Conservation (phyloP, 2,329 filamentous ascomycete genomes). For the Aspergillus unguis region DNA sequence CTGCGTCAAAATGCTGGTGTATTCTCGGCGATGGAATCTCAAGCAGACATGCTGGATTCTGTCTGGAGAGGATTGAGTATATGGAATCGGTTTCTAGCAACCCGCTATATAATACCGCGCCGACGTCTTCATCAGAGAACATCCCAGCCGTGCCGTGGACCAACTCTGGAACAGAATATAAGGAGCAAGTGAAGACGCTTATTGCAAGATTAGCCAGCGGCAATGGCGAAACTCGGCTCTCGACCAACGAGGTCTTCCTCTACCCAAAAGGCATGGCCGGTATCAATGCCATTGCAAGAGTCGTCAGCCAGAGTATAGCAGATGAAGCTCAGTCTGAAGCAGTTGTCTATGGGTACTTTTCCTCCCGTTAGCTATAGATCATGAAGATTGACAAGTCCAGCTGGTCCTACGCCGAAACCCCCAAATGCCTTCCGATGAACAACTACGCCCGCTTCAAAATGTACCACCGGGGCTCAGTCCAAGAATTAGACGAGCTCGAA, state of each 20-base stretch:
- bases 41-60: neutral
- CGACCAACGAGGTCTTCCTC: neutral
- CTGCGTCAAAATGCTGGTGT: neutral
- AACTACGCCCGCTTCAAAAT: neutral
- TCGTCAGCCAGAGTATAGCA: neutral
- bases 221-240: neutral
- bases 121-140: too few species aligned
- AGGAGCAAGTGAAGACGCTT: neutral
- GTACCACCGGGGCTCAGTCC: neutral
- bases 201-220: neutral
- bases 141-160: neutral
- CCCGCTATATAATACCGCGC: neutral
- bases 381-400: neutral
- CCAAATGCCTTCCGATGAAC: neutral
- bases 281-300: neutral
- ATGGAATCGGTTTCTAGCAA: neutral
- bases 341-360: neutral
- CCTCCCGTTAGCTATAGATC: neutral
- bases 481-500: slow-evolving; percentile 1
- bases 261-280: neutral
- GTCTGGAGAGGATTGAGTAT: neutral
- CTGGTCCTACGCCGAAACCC: neutral
- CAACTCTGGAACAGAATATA: neutral
- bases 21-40: neutral
- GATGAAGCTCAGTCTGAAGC: neutral